Conservation (phyloP, 805 yeast genomes). For the Limtongia smithiae region DNA sequence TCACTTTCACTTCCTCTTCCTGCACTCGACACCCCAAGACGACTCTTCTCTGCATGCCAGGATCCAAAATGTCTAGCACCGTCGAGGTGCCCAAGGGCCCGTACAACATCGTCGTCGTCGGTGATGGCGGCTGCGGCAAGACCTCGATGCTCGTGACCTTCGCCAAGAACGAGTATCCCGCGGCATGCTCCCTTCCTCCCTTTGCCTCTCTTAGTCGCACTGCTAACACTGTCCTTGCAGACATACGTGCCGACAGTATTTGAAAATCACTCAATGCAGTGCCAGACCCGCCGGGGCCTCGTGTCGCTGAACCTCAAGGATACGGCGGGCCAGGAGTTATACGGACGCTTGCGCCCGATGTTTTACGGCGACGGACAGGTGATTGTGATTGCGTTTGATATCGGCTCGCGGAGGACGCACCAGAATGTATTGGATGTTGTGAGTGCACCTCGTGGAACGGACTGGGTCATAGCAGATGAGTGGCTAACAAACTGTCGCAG, state of each 20-base stretch:
- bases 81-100: slow-evolving; percentile 27
- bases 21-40: no score
- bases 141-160: slow-evolving; percentile 68
- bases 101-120: slow-evolving; percentile 71
- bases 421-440: slow-evolving; percentile 60
- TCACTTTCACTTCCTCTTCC: no score
- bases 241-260: slow-evolving; percentile 78
- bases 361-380: slow-evolving; percentile 77
- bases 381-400: slow-evolving; percentile 69
- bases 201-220: no score
- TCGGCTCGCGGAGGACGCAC: slow-evolving; percentile 59
- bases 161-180: slow-evolving; percentile 67
- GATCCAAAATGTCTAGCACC: not conserved
- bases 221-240: slow-evolving; percentile 6
- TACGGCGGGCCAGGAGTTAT: slow-evolving; percentile 88
- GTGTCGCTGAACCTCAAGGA: slow-evolving; percentile 80
- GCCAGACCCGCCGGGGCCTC: slow-evolving; percentile 46
- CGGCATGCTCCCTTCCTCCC: slow-evolving; percentile 25
- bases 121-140: slow-evolving; percentile 91
- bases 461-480: not conserved
- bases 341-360: slow-evolving; percentile 73
- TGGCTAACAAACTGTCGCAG: not conserved
- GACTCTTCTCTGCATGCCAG: not conserved
- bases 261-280: slow-evolving; percentile 67
- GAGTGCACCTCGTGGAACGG: not conserved